These are phyloP conservation scores for Colletotrichum godetiae DNA, from an alignment of 2,329 filamentous ascomycete genomes.

Conservation along the genomic window DNA sequence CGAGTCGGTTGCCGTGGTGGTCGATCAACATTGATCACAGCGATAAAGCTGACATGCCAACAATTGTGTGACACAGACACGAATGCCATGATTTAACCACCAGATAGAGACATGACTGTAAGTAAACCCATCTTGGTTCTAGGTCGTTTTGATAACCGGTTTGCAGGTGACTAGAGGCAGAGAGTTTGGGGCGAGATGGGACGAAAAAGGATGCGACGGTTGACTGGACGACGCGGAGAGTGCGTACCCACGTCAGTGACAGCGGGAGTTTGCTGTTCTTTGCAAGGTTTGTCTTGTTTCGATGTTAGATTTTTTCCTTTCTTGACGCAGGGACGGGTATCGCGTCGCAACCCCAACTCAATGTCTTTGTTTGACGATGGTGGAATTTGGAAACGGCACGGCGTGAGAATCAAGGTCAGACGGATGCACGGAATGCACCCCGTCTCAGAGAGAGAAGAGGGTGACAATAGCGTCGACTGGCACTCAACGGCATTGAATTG, in stretches of 20 bases:
- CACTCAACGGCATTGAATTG: too few species aligned
- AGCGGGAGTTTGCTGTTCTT: conserved; percentile 33
- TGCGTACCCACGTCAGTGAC: conserved; percentile 17
- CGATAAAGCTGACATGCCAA: background rate
- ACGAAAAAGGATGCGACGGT: conserved; percentile 26
- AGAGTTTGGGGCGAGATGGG: conserved; percentile 28
- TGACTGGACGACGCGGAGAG: conserved; percentile 24
- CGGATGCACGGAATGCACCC: background rate
- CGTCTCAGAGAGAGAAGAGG: background rate
- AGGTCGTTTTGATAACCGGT: background rate
- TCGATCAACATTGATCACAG: background rate
- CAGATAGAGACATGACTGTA: background rate
- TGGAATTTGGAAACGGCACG: background rate
- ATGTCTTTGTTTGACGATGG: background rate
- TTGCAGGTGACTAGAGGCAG: background rate
- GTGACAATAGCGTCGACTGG: background rate
- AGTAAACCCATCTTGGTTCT: background rate
- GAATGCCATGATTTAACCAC: background rate
- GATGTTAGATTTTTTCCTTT: background rate
- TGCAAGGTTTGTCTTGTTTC: conserved; percentile 19
- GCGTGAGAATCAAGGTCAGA: conserved; percentile 9
- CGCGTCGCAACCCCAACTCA: background rate
- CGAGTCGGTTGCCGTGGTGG: background rate
- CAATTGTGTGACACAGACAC: background rate
- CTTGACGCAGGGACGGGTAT: background rate